Evolutionary conservation across 2,329 filamentous ascomycete species (phyloP).

Genomic region (Sclerotinia trifoliorum): DNA sequence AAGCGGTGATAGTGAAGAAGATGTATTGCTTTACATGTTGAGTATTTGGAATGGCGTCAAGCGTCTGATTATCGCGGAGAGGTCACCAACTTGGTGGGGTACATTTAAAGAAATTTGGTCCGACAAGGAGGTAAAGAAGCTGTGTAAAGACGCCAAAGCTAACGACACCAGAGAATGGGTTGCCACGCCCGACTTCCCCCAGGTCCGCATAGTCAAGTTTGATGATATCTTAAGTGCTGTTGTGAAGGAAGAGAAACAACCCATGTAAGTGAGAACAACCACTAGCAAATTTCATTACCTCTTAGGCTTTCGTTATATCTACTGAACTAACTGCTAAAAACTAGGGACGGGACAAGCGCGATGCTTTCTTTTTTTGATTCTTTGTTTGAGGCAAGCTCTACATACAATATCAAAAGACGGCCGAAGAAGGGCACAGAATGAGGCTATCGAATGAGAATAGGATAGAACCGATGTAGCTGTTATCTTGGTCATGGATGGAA

Average conservation of each 20-base stretch:
- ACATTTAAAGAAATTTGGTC: slow-evolving; percentile 21
- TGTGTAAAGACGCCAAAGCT: not conserved
- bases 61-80: slow-evolving; percentile 5
- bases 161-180: not conserved
- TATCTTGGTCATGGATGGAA: not conserved
- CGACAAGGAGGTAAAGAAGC: not conserved
- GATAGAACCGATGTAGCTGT: not conserved
- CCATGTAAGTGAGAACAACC: not conserved
- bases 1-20: slow-evolving; percentile 11
- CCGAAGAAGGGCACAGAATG: too few relatives aligned
- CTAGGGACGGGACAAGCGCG: not conserved
- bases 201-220: slow-evolving; percentile 19
- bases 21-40: not conserved
- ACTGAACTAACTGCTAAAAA: not conserved
- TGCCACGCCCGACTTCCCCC: not conserved
- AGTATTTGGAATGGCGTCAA: slow-evolving; percentile 1
- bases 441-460: not conserved
- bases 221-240: not conserved
- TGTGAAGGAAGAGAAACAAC: not conserved
- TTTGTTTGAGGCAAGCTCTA: slow-evolving; percentile 8
- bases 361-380: slow-evolving; percentile 12
- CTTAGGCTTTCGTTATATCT: not conserved
- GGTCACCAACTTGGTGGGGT: slow-evolving; percentile 16
- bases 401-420: slow-evolving; percentile 12
- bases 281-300: not conserved